Conservation (phyloP, 345 rosid genomes). For the Euphorbia lathyris region DNA sequence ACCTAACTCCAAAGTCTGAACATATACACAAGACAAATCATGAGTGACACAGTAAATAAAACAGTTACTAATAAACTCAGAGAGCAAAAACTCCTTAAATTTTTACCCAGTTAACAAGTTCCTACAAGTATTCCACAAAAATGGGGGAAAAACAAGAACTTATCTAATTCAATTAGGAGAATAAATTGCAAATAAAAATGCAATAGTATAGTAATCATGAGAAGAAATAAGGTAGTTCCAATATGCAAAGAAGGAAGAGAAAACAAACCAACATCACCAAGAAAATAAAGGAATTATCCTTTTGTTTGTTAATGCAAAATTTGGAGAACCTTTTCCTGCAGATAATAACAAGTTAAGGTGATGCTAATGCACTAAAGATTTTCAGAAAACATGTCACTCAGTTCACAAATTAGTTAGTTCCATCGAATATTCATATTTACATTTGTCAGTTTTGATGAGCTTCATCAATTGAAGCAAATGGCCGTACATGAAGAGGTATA, state of each 20-base stretch:
- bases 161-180: not conserved
- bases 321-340: not conserved
- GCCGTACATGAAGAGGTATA: not conserved
- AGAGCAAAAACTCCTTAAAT: not conserved
- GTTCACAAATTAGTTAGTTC: not conserved
- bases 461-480: not conserved
- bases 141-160: not conserved
- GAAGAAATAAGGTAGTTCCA: too few relatives aligned
- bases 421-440: not conserved
- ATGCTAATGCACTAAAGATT: not conserved
- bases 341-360: not conserved
- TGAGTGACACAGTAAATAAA: not conserved
- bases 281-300: not conserved
- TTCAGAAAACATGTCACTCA: not conserved
- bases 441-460: too few relatives aligned
- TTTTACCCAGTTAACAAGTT: not conserved
- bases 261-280: not conserved
- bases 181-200: too few relatives aligned
- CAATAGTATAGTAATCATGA: too few relatives aligned
- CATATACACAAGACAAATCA: not conserved
- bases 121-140: not conserved
- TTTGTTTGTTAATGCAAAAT: not conserved
- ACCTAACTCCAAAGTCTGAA: not conserved
- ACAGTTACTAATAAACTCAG: not conserved
- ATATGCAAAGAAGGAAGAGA: not conserved